Percentiles rank a stretch among this genome's conserved stretches.
Conservation (phyloP, 2,329 filamentous ascomycete genomes). For the Teratosphaeria epicoccoides region DNA sequence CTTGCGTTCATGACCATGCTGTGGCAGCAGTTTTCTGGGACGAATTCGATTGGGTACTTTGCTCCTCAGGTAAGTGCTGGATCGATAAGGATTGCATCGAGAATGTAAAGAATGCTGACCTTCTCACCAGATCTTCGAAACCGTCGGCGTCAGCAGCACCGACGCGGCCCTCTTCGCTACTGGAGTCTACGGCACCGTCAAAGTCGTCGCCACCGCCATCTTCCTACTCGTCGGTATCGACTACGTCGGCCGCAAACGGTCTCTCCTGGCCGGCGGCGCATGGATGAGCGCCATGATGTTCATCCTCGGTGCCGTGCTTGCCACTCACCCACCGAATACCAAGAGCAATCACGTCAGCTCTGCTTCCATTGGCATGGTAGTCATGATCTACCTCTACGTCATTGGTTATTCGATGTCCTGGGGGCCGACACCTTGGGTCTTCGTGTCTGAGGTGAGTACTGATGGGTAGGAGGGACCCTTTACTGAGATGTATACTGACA, state of each 20-base stretch:
- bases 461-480: no score
- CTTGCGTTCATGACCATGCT: constrained; percentile 39
- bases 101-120: neutral
- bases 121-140: constrained; percentile 28
- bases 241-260: constrained; percentile 37
- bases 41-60: constrained; percentile 32
- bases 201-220: constrained; percentile 34
- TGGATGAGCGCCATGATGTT: constrained; percentile 37
- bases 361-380: constrained; percentile 44
- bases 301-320: constrained; percentile 25
- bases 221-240: constrained; percentile 37
- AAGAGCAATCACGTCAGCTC: constrained; percentile 49
- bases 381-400: constrained; percentile 41
- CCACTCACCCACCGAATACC: constrained; percentile 44
- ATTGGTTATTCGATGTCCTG: constrained; percentile 38
- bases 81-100: neutral
- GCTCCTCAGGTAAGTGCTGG: constrained; percentile 24
- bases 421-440: constrained; percentile 36
- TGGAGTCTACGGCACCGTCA: constrained; percentile 38
- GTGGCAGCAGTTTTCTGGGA: constrained; percentile 31
- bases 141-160: constrained; percentile 30
- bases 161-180: constrained; percentile 36
- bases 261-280: constrained; percentile 31
- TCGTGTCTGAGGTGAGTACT: no score
- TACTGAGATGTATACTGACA: no score